phyloP scores from a whole-genome alignment of 2,329 filamentous ascomycete species.

The Talaromyces sp. region DNA sequence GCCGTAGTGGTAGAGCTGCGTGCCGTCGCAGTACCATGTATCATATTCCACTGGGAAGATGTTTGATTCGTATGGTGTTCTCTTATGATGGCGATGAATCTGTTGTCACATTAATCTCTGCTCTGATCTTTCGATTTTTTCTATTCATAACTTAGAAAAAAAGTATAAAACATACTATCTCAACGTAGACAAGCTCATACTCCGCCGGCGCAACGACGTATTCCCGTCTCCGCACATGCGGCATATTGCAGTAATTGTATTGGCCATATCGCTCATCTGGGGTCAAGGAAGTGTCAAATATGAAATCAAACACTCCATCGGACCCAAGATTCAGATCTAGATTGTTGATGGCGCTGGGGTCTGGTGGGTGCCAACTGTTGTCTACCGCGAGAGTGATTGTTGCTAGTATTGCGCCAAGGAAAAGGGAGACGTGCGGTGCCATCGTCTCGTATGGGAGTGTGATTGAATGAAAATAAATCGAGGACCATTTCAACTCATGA shows the following conservation, averaged over 20 bases:
- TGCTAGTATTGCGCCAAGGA: neutral
- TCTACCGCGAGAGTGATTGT: conserved; percentile 30
- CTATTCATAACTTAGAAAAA: no score
- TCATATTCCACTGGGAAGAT: conserved; percentile 71
- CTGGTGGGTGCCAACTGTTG: conserved; percentile 58
- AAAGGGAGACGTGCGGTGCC: neutral
- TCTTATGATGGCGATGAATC: conserved; percentile 81
- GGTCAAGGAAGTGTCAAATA: conserved; percentile 64
- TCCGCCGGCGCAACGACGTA: conserved; percentile 56
- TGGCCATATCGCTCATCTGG: conserved; percentile 57
- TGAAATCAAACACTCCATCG: conserved; percentile 67
- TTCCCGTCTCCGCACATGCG: conserved; percentile 67
- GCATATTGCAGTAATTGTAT: conserved; percentile 88
- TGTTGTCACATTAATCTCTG: conserved; percentile 25
- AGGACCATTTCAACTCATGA: no score
- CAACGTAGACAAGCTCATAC: conserved; percentile 71
- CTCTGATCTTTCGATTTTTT: no score
- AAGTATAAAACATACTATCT: conserved; percentile 48
- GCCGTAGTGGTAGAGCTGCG: conserved; percentile 67
- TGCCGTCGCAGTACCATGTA: conserved; percentile 68
- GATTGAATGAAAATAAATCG: neutral
- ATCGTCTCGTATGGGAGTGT: neutral
- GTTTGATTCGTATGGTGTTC: conserved; percentile 75
- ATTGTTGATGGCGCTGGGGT: conserved; percentile 57
- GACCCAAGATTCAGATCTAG: conserved; percentile 56